Evolutionary conservation across 306 rosid species (phyloP).

Genomic region (Neltuma alba): DNA sequence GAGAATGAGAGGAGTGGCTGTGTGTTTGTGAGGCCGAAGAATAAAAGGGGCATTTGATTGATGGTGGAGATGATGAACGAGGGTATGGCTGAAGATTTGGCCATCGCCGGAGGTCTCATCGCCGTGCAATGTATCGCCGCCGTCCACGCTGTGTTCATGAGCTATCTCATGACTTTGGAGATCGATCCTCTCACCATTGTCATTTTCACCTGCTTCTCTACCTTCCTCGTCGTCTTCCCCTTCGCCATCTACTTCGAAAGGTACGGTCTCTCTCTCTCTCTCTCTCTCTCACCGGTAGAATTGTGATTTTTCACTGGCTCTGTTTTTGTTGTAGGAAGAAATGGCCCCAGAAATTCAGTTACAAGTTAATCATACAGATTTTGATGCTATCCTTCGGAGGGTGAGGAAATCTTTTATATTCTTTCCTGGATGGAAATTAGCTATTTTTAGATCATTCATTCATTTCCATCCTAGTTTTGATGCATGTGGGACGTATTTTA

Average conservation of each 20-base stretch:
- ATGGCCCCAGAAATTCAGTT: conserved; percentile 63
- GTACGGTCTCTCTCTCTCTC: conserved; percentile 61
- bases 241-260: conserved; percentile 74
- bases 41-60: neutral
- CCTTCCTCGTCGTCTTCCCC: conserved; percentile 73
- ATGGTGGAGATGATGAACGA: conserved; percentile 18
- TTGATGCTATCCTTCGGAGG: conserved; percentile 75
- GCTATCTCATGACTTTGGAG: conserved; percentile 76
- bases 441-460: neutral
- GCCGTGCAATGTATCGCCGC: conserved; percentile 68
- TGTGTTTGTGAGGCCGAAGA: neutral
- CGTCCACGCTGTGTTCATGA: conserved; percentile 60
- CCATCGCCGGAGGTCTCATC: conserved; percentile 60
- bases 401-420: conserved; percentile 39
- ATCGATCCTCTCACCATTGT: conserved; percentile 60
- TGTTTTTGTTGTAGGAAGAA: conserved; percentile 50
- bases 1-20: conserved; percentile 9
- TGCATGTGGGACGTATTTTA: neutral
- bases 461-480: neutral
- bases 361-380: conserved; percentile 57
- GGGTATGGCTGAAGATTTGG: conserved; percentile 49
- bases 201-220: conserved; percentile 60
- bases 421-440: too few relatives aligned
- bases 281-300: neutral
- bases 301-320: neutral